Evolutionary conservation across 495 filamentous ascomycete genomes (phyloP).

Genomic region (Podospora anserina): DNA sequence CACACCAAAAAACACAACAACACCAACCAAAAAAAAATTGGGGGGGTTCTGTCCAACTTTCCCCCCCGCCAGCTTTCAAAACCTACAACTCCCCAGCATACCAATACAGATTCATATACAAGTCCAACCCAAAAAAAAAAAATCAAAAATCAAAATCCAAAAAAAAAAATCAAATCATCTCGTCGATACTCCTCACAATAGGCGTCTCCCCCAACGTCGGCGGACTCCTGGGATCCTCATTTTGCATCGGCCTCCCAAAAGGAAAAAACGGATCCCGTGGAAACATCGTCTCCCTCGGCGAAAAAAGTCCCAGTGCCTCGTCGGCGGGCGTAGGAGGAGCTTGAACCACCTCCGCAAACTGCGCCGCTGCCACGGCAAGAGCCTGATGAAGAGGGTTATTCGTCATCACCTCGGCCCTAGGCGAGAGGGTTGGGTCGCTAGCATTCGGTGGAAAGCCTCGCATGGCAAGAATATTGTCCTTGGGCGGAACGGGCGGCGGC

Average conservation of each 20-base stretch:
- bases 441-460: slow-evolving; percentile 22
- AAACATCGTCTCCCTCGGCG: slow-evolving; percentile 49
- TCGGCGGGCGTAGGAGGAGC: slow-evolving; percentile 44
- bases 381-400: slow-evolving; percentile 49
- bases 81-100: neutral
- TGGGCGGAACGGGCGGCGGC: neutral
- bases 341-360: slow-evolving; percentile 39
- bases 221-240: slow-evolving; percentile 61
- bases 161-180: slow-evolving; percentile 41
- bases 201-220: slow-evolving; percentile 61
- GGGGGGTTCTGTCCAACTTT: neutral
- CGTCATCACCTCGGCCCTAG: slow-evolving; percentile 51
- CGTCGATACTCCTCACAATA: slow-evolving; percentile 64
- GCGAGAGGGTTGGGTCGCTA: slow-evolving; percentile 48
- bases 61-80: neutral
- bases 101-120: neutral
- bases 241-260: slow-evolving; percentile 42
- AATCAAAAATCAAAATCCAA: slow-evolving; percentile 28
- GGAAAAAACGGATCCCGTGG: slow-evolving; percentile 50
- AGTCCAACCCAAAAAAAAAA: neutral
- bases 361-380: slow-evolving; percentile 40
- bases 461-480: slow-evolving; percentile 19
- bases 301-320: slow-evolving; percentile 38
- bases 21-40: neutral
- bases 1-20: neutral